A percentile compares a stretch with the other conserved stretches of the same genome.
phyloP scores from a whole-genome alignment of 768 basidiomycete genomes.

The Suillus spraguei region DNA sequence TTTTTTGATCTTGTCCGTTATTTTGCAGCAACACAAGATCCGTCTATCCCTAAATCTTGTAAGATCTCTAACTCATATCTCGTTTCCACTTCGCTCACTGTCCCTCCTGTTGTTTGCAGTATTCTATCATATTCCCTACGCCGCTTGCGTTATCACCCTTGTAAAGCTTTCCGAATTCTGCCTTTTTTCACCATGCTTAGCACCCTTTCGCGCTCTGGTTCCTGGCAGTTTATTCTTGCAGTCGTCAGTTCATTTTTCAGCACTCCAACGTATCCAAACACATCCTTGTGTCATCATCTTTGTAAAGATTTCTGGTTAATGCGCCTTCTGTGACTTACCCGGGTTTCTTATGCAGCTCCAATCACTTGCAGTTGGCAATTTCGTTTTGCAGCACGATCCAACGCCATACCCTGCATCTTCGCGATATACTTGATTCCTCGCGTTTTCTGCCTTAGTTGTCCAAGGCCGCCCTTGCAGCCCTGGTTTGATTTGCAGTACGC shows the following conservation, averaged over 20 bases:
- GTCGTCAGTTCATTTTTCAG: constrained; percentile 4
- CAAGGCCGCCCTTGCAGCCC: neutral
- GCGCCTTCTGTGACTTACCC: neutral
- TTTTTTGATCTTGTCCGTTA: neutral
- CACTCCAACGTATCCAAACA: neutral
- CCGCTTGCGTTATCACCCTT: neutral
- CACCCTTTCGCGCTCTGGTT: constrained; percentile 13
- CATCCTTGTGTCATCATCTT: neutral
- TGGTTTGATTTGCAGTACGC: neutral
- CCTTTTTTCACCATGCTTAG: constrained; percentile 13
- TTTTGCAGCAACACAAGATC: neutral
- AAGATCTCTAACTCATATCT: neutral
- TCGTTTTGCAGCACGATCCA: neutral
- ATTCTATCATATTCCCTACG: neutral
- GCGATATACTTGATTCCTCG: neutral
- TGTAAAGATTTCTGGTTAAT: neutral
- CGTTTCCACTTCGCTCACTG: neutral
- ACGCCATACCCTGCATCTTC: neutral
- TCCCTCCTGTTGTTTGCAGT: neutral
- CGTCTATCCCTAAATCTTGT: neutral
- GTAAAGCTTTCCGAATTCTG: neutral
- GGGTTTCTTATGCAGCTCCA: neutral
- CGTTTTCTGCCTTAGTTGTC: neutral
- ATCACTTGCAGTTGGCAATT: neutral
- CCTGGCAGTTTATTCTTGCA: constrained; percentile 8